Percentiles rank a stretch among this genome's conserved stretches.
phyloP scores from a whole-genome alignment of 495 filamentous ascomycete genomes.

The Cryomyces antarcticus region DNA sequence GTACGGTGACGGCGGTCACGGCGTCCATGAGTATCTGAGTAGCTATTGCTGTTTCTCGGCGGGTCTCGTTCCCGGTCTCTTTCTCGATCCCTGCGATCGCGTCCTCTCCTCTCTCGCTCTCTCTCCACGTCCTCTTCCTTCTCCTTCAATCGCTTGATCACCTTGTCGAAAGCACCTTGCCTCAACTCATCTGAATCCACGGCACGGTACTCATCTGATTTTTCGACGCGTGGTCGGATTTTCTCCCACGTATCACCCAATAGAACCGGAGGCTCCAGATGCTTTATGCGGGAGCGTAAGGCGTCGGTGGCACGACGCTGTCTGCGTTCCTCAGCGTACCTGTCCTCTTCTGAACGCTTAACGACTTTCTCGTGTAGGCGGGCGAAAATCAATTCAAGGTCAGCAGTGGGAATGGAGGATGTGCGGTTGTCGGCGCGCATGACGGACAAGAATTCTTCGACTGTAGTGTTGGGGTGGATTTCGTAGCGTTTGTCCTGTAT shows the following conservation, averaged over 20 bases:
- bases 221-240: constrained; percentile 55
- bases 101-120: constrained; percentile 36
- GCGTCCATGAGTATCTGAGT: constrained; percentile 32
- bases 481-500: constrained; percentile 73
- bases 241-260: constrained; percentile 69
- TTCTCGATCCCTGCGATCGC: constrained; percentile 14
- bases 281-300: constrained; percentile 74
- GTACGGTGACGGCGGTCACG: constrained; percentile 39
- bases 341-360: constrained; percentile 65
- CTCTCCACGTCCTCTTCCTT: constrained; percentile 69
- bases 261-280: constrained; percentile 67
- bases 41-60: constrained; percentile 32
- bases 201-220: constrained; percentile 62
- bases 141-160: constrained; percentile 72
- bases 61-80: constrained; percentile 27
- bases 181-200: constrained; percentile 67
- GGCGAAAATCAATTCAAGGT: constrained; percentile 60
- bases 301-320: constrained; percentile 72
- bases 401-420: constrained; percentile 58
- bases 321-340: constrained; percentile 59
- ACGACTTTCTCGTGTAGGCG: constrained; percentile 63
- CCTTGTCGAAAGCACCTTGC: constrained; percentile 74
- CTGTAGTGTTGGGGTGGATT: constrained; percentile 63
- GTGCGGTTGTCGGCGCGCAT: constrained; percentile 71
- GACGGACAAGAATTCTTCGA: constrained; percentile 64